These are phyloP conservation scores for Beauveria australis DNA, from an alignment of 2,329 filamentous ascomycete genomes.

Conservation along the genomic window DNA sequence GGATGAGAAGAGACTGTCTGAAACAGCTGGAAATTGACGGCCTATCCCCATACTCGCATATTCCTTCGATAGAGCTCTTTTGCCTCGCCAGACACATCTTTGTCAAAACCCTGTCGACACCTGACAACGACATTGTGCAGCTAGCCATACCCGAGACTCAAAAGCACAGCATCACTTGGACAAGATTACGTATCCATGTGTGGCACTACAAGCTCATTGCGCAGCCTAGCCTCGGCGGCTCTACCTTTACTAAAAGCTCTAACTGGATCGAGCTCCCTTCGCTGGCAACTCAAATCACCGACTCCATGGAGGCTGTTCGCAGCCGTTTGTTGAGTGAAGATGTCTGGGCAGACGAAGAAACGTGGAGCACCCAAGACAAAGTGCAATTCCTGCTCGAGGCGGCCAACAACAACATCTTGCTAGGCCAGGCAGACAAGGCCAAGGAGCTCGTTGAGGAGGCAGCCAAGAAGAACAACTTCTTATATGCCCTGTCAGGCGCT, in stretches of 20 bases:
- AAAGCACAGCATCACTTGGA: slow-evolving; percentile 45
- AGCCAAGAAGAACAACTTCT: slow-evolving; percentile 57
- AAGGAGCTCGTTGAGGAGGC: slow-evolving; percentile 63
- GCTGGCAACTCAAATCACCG: slow-evolving; percentile 42
- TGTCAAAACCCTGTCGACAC: slow-evolving; percentile 18
- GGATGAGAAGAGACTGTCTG: slow-evolving; percentile 52
- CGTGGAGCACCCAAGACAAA: slow-evolving; percentile 41
- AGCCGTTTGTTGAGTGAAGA: slow-evolving; percentile 27
- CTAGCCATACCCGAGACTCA: slow-evolving; percentile 26
- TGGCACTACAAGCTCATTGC: slow-evolving; percentile 56
- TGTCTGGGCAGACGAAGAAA: slow-evolving; percentile 27
- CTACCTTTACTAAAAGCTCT: slow-evolving; percentile 46
- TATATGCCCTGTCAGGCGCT: slow-evolving; percentile 76
- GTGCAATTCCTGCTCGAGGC: slow-evolving; percentile 73
- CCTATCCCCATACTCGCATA: slow-evolving; percentile 75
- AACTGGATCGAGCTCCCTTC: slow-evolving; percentile 53
- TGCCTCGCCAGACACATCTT: slow-evolving; percentile 56
- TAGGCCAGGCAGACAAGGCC: slow-evolving; percentile 73
- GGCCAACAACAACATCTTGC: slow-evolving; percentile 73
- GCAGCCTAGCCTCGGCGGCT: slow-evolving; percentile 47
- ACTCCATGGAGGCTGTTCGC: slow-evolving; percentile 34
- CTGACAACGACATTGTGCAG: slow-evolving; percentile 18
- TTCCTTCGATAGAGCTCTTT: slow-evolving; percentile 77
- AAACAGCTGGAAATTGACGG: slow-evolving; percentile 69
- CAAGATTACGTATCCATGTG: slow-evolving; percentile 62